Conservation (phyloP, 208 protist genomes). For the Leishmania major region DNA sequence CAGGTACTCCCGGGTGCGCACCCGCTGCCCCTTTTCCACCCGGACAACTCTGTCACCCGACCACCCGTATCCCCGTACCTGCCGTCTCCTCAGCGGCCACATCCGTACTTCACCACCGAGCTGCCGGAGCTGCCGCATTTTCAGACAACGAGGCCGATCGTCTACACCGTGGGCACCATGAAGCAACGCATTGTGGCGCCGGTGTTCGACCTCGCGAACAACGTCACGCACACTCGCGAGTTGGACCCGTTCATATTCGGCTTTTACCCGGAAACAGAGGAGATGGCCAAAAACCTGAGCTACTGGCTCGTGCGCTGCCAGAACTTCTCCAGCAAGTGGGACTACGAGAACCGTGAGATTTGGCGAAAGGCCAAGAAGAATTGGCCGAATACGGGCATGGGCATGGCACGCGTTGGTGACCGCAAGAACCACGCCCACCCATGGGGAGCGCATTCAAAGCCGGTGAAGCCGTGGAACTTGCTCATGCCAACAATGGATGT, state of each 20-base stretch:
- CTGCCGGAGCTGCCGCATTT: slow-evolving; percentile 89
- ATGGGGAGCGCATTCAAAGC: slow-evolving; percentile 81
- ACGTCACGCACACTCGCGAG: slow-evolving; percentile 86
- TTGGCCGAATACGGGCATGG: slow-evolving; percentile 92
- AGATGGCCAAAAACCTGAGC: slow-evolving; percentile 73
- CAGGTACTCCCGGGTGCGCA: slow-evolving; percentile 84
- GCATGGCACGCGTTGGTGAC: slow-evolving; percentile 86
- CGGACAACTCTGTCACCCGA: slow-evolving; percentile 76
- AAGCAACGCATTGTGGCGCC: slow-evolving; percentile 89
- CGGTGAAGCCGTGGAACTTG: slow-evolving; percentile 92
- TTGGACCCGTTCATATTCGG: slow-evolving; percentile 93
- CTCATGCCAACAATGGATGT: slow-evolving; percentile 90
- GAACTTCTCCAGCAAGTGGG: slow-evolving; percentile 90
- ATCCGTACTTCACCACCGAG: slow-evolving; percentile 88
- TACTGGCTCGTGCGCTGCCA: slow-evolving; percentile 91
- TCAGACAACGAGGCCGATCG: slow-evolving; percentile 66
- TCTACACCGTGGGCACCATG: slow-evolving; percentile 85
- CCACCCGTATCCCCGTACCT: slow-evolving; percentile 86
- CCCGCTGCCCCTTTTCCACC: slow-evolving; percentile 78
- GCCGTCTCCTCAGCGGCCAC: slow-evolving; percentile 81
- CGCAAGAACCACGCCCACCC: slow-evolving; percentile 78
- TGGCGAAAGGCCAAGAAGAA: slow-evolving; percentile 92
- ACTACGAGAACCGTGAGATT: slow-evolving; percentile 90
- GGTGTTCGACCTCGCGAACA: slow-evolving; percentile 77
- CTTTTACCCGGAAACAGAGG: slow-evolving; percentile 79